Base-by-base conservation (phyloP, 768 basidiomycete species). In the Suillus cothurnatus region DNA sequence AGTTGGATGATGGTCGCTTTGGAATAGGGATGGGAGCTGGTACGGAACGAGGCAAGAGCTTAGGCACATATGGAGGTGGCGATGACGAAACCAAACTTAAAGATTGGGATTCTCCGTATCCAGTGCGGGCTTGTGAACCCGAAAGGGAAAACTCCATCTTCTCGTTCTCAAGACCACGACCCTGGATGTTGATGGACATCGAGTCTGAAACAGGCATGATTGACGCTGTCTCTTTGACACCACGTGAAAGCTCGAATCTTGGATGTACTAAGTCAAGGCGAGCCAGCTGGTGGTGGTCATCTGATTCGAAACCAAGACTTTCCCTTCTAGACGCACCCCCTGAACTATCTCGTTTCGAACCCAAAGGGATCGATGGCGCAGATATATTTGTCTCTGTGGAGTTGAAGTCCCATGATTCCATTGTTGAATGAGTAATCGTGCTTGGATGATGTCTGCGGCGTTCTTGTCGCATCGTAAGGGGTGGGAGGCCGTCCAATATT, bases 371-470 rank as follows among this genome's bases (percentile, higher is more conserved):
- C 26, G 69, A 68, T 7, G 69, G 23, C 23, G 64, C 12, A 19
- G 77, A 79, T 7, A 83, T 81, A 65, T 80, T 73, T 14, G 82
- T 64, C 12, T 83, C 85, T 0, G 85, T 79, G 21, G 56, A 66
- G 28, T 82, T 73, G 74, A 94, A 94, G 72, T 94, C 92, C 92
- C 92, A 94, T 4, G 92, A 93, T 62, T 91, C 92, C 62, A 89
- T 77, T 12, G 91, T 89, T 53, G 79, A 80, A 52, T 79, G 81
- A 9, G 71, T 73, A 47, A 80, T 72, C 6, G 77, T 62, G 52
- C 74, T 76, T 15, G 77, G 80, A 15, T 77, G 73, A 59, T 74
- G 80, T 52, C 84, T 84, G 70, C 69, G 75, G 15, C 91, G 87
- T 76, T 94, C 92, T 77, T 93, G 91, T 34, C 93, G 85, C 69